Percentiles rank a stretch among this genome's conserved stretches.
Conservation (phyloP, 768 basidiomycete species). For the Lactarius sanguifluus region DNA sequence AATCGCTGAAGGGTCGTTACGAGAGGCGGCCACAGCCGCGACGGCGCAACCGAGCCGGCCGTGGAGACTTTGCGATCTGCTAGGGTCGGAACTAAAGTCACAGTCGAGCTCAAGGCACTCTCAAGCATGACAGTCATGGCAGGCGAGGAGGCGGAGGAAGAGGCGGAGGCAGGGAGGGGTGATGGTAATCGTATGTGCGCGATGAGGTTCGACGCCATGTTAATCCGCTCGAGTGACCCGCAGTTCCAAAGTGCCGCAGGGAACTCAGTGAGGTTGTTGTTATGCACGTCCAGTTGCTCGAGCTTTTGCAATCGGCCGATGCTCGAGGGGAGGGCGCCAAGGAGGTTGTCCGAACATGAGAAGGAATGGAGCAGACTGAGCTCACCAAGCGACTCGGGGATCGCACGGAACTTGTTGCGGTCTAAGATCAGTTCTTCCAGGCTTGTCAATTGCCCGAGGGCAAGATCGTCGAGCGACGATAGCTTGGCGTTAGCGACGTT, state of each 20-base stretch:
- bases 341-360: conserved; percentile 88
- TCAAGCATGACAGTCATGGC: neutral
- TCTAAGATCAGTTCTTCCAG: conserved; percentile 74
- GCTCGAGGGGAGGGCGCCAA: conserved; percentile 69
- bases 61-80: conserved; percentile 48
- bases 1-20: conserved; percentile 72
- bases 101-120: conserved; percentile 23
- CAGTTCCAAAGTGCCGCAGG: conserved; percentile 85
- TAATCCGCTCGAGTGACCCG: conserved; percentile 65
- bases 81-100: conserved; percentile 9
- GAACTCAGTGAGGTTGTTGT: conserved; percentile 80
- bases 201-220: conserved; percentile 86
- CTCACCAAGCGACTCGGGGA: conserved; percentile 82
- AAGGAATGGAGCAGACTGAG: conserved; percentile 69
- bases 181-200: conserved; percentile 67
- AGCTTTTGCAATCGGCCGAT: conserved; percentile 78
- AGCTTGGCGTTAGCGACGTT: conserved; percentile 89
- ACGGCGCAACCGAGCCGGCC: conserved; percentile 32
- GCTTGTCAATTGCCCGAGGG: conserved; percentile 68
- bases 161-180: conserved; percentile 32
- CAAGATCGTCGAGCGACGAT: conserved; percentile 73
- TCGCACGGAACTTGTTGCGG: conserved; percentile 79
- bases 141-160: neutral
- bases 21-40: conserved; percentile 51
- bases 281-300: conserved; percentile 80